These are phyloP conservation scores for Saccharomyces eubayanus DNA, from an alignment of 805 yeast species.

Conservation along the genomic window DNA sequence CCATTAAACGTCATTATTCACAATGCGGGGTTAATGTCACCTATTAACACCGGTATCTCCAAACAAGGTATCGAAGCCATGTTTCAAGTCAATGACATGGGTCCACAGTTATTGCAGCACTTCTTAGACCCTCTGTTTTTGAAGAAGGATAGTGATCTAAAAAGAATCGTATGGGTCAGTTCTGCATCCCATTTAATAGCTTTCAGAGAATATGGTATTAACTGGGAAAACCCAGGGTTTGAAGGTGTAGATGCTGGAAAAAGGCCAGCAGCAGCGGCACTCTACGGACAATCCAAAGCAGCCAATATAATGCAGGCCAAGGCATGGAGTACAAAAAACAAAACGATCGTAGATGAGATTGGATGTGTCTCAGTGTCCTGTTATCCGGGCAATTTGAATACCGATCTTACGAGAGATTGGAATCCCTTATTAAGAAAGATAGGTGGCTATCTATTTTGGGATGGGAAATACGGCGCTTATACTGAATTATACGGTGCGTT, in stretches of 20 bases:
- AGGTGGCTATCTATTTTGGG: conserved; percentile 10
- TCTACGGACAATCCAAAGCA: conserved; percentile 37
- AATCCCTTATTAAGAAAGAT: conserved; percentile 7
- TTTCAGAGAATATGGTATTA: conserved; percentile 27
- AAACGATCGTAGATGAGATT: conserved; percentile 16
- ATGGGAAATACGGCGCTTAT: conserved; percentile 32
- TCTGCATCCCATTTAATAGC: conserved; percentile 29
- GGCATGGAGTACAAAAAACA: conserved; percentile 29
- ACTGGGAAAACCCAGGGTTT: conserved; percentile 26
- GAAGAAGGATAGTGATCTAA: conserved; percentile 24
- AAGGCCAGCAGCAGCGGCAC: conserved; percentile 13
- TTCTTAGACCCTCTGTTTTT: conserved; percentile 32
- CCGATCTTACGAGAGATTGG: conserved; percentile 28
- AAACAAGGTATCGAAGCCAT: conserved; percentile 33
- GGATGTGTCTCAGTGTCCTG: conserved; percentile 30
- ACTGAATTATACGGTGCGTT: conserved; percentile 34
- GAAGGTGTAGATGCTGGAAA: conserved; percentile 10
- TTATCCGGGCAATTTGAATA: conserved; percentile 32
- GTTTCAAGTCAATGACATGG: conserved; percentile 33
- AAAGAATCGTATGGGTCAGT: conserved; percentile 36
- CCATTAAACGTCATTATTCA: conserved; percentile 30
- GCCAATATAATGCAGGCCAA: conserved; percentile 30
- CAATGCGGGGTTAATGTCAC: conserved; percentile 34
- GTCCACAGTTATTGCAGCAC: conserved; percentile 34
- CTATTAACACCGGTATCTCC: conserved; percentile 22